Conservation (phyloP, 768 basidiomycete genomes). For the Termitomyces sp. region DNA sequence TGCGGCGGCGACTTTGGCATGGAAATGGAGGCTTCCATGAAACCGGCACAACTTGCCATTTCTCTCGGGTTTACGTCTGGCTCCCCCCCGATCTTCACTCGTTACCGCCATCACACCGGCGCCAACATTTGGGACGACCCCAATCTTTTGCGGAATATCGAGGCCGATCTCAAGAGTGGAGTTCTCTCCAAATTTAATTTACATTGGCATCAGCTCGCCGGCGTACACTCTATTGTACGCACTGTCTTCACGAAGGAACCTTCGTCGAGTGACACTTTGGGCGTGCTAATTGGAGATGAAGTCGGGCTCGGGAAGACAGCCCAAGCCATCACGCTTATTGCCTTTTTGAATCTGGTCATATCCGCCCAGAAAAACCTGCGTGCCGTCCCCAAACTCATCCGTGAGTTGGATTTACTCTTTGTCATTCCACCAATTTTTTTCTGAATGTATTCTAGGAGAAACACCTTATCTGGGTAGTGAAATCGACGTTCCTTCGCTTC, state of each 20-base stretch:
- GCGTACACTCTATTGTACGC: slow-evolving; percentile 16
- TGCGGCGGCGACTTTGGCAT: slow-evolving; percentile 4
- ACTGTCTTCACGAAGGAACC: slow-evolving; percentile 8
- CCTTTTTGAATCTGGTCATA: slow-evolving; percentile 14
- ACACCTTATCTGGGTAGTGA: background rate
- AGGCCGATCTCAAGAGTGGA: background rate
- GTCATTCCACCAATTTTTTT: too few relatives aligned
- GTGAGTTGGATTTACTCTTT: slow-evolving; percentile 1
- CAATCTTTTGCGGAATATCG: background rate
- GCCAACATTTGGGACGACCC: slow-evolving; percentile 16
- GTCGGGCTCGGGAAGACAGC: slow-evolving; percentile 28
- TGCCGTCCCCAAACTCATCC: background rate
- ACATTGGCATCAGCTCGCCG: slow-evolving; percentile 22
- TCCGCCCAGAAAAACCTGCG: background rate
- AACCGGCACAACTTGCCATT: slow-evolving; percentile 5
- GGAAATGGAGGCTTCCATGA: slow-evolving; percentile 5
- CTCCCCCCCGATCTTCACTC: slow-evolving; percentile 20
- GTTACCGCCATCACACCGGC: slow-evolving; percentile 11
- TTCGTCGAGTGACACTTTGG: background rate
- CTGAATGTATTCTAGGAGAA: background rate
- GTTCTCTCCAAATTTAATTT: background rate
- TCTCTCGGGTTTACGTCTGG: slow-evolving; percentile 15
- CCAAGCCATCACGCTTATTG: slow-evolving; percentile 14
- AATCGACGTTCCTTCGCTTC: background rate
- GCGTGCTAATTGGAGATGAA: slow-evolving; percentile 20